These are phyloP conservation scores for Vigna reflexopilosa DNA, from an alignment of 306 rosid species.

Conservation along the genomic window DNA sequence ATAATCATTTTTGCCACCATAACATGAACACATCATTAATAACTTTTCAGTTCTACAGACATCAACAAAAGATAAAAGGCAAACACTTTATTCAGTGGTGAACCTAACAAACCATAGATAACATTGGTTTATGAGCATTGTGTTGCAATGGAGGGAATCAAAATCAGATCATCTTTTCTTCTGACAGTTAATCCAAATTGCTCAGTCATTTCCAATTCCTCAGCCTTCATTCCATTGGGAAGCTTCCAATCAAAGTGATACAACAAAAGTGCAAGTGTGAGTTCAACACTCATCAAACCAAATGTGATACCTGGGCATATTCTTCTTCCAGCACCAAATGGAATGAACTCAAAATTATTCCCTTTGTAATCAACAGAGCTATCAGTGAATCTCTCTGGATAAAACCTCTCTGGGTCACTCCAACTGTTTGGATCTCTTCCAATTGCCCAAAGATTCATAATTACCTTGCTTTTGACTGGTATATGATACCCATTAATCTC, in stretches of 20 bases:
- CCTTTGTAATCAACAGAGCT: conserved; percentile 38
- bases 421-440: conserved; percentile 54
- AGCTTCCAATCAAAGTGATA: conserved; percentile 47
- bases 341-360: conserved; percentile 43
- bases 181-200: background rate
- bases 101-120: background rate
- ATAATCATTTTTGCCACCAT: background rate
- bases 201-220: conserved; percentile 42
- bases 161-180: conserved; percentile 9
- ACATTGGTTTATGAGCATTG: background rate
- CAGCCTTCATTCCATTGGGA: conserved; percentile 33
- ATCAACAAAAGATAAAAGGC: background rate
- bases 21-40: background rate
- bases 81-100: background rate
- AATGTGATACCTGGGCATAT: conserved; percentile 33
- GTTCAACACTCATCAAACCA: conserved; percentile 27
- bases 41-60: background rate
- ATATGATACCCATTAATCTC: conserved; percentile 44
- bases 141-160: conserved; percentile 19
- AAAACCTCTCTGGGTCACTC: conserved; percentile 40
- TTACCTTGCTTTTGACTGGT: conserved; percentile 36
- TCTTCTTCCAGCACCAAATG: conserved; percentile 58
- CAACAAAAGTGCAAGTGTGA: conserved; percentile 35
- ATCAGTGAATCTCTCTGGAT: conserved; percentile 43
- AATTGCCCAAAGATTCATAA: conserved; percentile 52